Base-by-base conservation (phyloP, 176 grass and related monocot species). In the Chloris gayana region DNA sequence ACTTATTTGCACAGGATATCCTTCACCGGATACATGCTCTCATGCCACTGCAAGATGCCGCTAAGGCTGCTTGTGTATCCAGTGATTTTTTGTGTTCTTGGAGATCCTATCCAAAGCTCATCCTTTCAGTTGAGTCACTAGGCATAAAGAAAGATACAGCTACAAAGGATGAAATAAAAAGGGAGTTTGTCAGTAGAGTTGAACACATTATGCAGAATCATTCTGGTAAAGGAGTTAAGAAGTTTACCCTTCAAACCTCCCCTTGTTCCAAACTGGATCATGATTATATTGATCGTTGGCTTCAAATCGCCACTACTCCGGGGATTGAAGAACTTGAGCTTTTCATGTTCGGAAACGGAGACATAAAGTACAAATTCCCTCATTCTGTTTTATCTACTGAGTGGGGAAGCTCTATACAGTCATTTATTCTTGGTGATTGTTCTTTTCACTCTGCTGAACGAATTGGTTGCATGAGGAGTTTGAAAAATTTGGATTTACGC, bases 171-270 rank as follows among this genome's bases (percentile, higher is more conserved):
- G 56, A 44, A 44, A 21, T 62, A 44, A 42, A 25, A 63, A 63
- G 3, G 57, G 25, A 76, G 62, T 76, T 76, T 44, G 21, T 62
- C 57, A 44, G 9, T 45, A 76, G 74, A 63, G 57, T 76, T 30
- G 74, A 76, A 9, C 57, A 76, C 57, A 76, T 76, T 31, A 44
- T 76, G 57, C 74, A 46, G 25, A 76, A 76, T 38, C 74, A 76
- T 41, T 76, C 57, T 63, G 57, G 74, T 27, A 30, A 30, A 37
- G 57, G 74, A 42, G 57, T 76, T 26, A 76, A 76, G 38, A 10
- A 44, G 25, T 63, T 76, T 63, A 76, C 9, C 27, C 57, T 76
- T 22, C 3, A 45, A 7, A 45, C 15, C 2, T 29, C 63, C 25
- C 74, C 74, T 76, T 63, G 57, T 46, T 76, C 56, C 4, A 76